A percentile compares a stretch with the other conserved stretches of the same genome.
These are phyloP conservation scores for Lepiota venenata DNA, from an alignment of 768 basidiomycete genomes.

Conservation along the genomic window DNA sequence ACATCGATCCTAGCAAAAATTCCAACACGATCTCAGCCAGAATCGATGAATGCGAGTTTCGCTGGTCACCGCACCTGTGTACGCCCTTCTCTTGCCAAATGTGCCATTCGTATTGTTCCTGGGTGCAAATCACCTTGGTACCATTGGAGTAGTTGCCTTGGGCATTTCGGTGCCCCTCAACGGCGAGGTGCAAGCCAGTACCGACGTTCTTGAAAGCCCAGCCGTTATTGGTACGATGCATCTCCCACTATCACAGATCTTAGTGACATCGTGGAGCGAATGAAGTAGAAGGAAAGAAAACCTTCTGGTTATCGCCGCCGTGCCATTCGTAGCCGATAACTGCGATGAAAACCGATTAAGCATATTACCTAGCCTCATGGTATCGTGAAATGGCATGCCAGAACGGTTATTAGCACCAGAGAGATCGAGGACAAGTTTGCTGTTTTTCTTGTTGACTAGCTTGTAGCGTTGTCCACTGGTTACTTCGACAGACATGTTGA, in stretches of 20 bases:
- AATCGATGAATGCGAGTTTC: not conserved
- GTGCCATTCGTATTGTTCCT: constrained; percentile 30
- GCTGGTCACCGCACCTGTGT: constrained; percentile 21
- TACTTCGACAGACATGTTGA: no score
- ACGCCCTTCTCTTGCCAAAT: constrained; percentile 30
- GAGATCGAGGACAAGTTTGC: constrained; percentile 33
- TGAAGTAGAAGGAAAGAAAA: constrained; percentile 12
- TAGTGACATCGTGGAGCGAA: not conserved
- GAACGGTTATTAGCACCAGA: constrained; percentile 35
- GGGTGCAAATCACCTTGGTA: constrained; percentile 23
- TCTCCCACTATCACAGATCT: constrained; percentile 27
- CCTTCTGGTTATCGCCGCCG: constrained; percentile 40
- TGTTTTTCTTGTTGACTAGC: no score
- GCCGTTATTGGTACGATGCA: constrained; percentile 20
- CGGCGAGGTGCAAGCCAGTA: constrained; percentile 27
- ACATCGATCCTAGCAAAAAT: constrained; percentile 31
- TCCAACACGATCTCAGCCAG: not conserved
- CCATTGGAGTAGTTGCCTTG: constrained; percentile 23
- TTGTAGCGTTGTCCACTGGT: no score
- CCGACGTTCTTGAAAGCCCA: constrained; percentile 32
- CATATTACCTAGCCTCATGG: not conserved
- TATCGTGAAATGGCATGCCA: constrained; percentile 18
- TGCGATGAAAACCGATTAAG: constrained; percentile 6
- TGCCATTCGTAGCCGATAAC: constrained; percentile 39
- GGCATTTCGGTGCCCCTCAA: constrained; percentile 12